Percentiles rank a stretch among this genome's conserved stretches.
Conservation (phyloP, 2,329 filamentous ascomycete genomes). For the Fusarium sp. region DNA sequence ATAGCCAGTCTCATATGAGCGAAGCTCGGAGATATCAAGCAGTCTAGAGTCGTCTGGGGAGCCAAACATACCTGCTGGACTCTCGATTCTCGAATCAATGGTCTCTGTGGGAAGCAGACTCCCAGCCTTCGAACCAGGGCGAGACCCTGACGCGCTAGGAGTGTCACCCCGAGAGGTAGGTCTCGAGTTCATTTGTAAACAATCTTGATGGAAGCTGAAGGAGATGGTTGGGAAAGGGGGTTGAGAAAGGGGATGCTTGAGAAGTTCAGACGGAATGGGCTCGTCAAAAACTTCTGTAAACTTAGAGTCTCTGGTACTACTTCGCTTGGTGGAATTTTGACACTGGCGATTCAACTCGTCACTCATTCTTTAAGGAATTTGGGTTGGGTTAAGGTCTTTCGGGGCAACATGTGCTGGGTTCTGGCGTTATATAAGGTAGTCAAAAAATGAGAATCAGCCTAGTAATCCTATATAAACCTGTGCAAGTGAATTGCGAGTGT, state of each 20-base stretch:
- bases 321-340: too few relatives aligned
- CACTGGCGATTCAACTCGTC: background rate
- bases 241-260: background rate
- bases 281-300: constrained; percentile 1
- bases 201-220: background rate
- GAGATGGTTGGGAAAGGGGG: background rate
- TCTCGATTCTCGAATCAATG: background rate
- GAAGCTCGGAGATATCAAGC: background rate
- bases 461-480: background rate
- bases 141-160: background rate
- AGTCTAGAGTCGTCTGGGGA: background rate
- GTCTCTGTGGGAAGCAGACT: background rate
- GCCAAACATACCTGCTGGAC: background rate
- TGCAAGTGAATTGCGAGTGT: too few relatives aligned
- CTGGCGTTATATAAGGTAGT: background rate
- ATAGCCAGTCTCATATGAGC: constrained; percentile 3
- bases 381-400: background rate
- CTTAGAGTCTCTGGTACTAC: background rate
- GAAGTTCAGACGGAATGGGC: background rate
- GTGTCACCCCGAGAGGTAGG: background rate
- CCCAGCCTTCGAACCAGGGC: background rate
- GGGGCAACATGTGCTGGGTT: background rate
- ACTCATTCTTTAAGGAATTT: background rate
- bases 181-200: background rate
- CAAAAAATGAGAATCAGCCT: background rate